Conservation (phyloP, 2,329 filamentous ascomycete genomes). For the Alternaria ethzedia region DNA sequence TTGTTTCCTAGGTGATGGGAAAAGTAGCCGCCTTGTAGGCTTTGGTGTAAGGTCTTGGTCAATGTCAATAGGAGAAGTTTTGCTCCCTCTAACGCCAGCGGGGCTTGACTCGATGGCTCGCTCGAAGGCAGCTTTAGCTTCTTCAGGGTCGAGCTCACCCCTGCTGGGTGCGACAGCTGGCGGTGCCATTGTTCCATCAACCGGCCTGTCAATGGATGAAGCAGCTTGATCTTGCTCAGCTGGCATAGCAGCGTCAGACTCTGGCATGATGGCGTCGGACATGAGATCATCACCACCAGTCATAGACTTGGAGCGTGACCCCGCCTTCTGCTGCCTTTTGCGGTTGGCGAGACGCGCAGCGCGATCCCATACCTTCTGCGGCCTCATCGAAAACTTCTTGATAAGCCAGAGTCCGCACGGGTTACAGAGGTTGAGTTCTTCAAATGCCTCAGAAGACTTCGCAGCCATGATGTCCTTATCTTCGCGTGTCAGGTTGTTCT, state of each 20-base stretch:
- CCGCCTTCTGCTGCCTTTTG: conserved; percentile 35
- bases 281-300: conserved; percentile 56
- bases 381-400: conserved; percentile 85
- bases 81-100: conserved; percentile 57
- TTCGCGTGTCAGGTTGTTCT: conserved; percentile 72
- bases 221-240: conserved; percentile 16
- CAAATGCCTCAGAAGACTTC: conserved; percentile 57
- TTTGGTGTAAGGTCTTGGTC: conserved; percentile 61
- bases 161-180: conserved; percentile 7
- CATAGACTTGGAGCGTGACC: conserved; percentile 49
- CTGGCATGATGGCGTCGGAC: conserved; percentile 40
- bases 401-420: conserved; percentile 95
- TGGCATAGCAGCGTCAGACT: conserved; percentile 35
- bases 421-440: conserved; percentile 83
- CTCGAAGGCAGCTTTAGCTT: conserved; percentile 51
- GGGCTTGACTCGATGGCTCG: conserved; percentile 69
- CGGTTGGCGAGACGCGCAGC: conserved; percentile 50
- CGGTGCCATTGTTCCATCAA: conserved; percentile 20
- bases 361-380: conserved; percentile 78
- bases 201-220: conserved; percentile 14
- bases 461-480: conserved; percentile 60
- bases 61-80: conserved; percentile 57
- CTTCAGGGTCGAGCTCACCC: conserved; percentile 18
- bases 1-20: conserved; percentile 76
- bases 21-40: conserved; percentile 73